Evolutionary conservation across 2,329 filamentous ascomycete genomes (phyloP).

Genomic region (Fusarium pininemorale): DNA sequence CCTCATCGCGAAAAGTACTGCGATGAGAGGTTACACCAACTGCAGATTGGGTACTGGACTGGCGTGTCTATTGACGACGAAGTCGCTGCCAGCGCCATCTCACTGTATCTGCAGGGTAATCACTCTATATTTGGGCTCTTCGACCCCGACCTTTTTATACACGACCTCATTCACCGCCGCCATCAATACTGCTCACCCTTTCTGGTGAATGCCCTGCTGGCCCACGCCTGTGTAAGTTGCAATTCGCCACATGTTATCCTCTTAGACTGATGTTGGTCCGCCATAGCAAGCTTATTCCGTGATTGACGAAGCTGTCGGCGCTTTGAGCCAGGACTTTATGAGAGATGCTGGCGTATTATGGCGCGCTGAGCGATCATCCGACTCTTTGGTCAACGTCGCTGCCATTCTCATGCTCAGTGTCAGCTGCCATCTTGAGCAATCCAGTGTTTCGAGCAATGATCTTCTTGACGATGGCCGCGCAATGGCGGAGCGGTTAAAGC

Average conservation of each 20-base stretch:
- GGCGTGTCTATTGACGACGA: slow-evolving; percentile 42
- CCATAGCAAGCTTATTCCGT: slow-evolving; percentile 16
- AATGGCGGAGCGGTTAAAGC: slow-evolving; percentile 16
- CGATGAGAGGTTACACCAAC: slow-evolving; percentile 4
- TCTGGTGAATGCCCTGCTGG: slow-evolving; percentile 47
- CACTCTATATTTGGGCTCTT: slow-evolving; percentile 50
- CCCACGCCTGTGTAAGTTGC: slow-evolving; percentile 45
- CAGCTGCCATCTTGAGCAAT: slow-evolving; percentile 9
- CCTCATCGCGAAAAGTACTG: neutral
- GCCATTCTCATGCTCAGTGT: slow-evolving; percentile 22
- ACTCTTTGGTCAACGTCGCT: slow-evolving; percentile 24
- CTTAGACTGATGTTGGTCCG: neutral
- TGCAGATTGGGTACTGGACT: slow-evolving; percentile 47
- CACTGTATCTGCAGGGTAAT: slow-evolving; percentile 46
- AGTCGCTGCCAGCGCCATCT: slow-evolving; percentile 45
- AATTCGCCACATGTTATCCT: neutral
- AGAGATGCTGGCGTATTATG: slow-evolving; percentile 15
- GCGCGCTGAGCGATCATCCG: slow-evolving; percentile 23
- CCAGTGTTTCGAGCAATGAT: slow-evolving; percentile 1
- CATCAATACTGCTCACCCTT: slow-evolving; percentile 45
- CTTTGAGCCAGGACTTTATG: slow-evolving; percentile 16
- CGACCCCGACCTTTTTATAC: slow-evolving; percentile 46
- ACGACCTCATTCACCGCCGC: slow-evolving; percentile 41
- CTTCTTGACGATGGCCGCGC: slow-evolving; percentile 7
- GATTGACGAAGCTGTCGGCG: slow-evolving; percentile 1